Conservation (phyloP, 371 early-diverging fungal genomes). For the Syncephalastrum contaminatum region DNA sequence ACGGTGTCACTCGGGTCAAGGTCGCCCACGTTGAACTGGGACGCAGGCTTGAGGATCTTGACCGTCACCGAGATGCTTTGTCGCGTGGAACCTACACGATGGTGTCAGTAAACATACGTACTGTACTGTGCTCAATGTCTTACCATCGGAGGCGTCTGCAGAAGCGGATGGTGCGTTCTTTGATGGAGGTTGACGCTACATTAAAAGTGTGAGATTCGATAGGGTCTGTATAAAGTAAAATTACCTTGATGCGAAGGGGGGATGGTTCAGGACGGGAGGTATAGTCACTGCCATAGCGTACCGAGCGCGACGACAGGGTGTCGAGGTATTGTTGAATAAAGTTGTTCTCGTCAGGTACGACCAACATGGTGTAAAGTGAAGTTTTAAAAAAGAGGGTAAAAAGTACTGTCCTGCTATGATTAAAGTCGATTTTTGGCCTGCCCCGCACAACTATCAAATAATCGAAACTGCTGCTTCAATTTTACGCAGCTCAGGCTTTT, state of each 20-base stretch:
- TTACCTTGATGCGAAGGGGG: conserved; percentile 41
- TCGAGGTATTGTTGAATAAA: conserved; percentile 40
- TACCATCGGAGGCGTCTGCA: no score
- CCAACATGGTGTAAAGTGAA: conserved; percentile 10
- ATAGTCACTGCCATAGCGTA: conserved; percentile 45
- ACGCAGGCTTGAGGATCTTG: conserved; percentile 49
- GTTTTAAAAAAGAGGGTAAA: background rate
- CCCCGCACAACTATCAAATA: no score
- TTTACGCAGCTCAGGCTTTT: no score
- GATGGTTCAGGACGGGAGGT: conserved; percentile 28
- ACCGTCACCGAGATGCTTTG: conserved; percentile 26
- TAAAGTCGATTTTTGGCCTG: no score
- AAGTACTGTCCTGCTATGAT: no score
- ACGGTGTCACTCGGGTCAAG: conserved; percentile 30
- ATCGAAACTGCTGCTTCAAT: no score
- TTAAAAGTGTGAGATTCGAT: background rate
- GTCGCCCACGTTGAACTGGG: conserved; percentile 33
- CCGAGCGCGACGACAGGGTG: conserved; percentile 40
- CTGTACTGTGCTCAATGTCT: no score
- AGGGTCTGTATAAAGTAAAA: no score
- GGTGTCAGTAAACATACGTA: no score
- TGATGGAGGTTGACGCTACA: conserved; percentile 4
- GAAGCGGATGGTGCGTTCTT: background rate
- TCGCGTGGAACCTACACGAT: no score
- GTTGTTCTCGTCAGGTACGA: conserved; percentile 23